Percentiles rank a stretch among this genome's conserved stretches.
Evolutionary conservation across 116 monocot genomes (phyloP).

Genomic region (Posidonia oceanica): DNA sequence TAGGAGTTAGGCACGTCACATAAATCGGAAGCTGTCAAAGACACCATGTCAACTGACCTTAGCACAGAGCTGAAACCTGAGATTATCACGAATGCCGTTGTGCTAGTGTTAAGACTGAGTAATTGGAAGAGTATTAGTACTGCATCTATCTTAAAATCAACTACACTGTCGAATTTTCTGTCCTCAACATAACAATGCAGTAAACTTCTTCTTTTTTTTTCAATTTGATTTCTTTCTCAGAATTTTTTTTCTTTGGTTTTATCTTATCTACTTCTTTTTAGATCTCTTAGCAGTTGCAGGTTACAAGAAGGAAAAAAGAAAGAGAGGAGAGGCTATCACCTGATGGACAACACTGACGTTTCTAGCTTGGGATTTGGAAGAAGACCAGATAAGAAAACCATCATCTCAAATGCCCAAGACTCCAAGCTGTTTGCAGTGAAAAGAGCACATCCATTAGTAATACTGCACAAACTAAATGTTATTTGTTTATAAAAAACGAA

Average conservation of each 20-base stretch:
- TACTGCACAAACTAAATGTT: too few relatives aligned
- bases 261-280: too few relatives aligned
- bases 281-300: too few relatives aligned
- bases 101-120: conserved; percentile 24
- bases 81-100: conserved; percentile 19
- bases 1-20: not conserved
- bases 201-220: too few relatives aligned
- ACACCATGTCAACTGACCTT: not conserved
- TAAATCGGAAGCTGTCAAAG: not conserved
- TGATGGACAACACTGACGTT: conserved; percentile 41
- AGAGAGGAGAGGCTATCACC: conserved; percentile 1
- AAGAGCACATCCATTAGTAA: not conserved
- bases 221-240: too few relatives aligned
- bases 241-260: too few relatives aligned
- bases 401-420: conserved; percentile 39
- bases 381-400: conserved; percentile 40
- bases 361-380: conserved; percentile 46
- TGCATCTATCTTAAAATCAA: too few relatives aligned
- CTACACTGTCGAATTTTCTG: too few relatives aligned
- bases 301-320: not conserved
- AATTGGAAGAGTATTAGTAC: not conserved
- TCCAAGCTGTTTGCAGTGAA: conserved; percentile 24
- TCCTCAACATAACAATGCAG: too few relatives aligned
- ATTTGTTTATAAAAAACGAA: too few relatives aligned
- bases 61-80: conserved; percentile 9